Evolutionary conservation across 1,284 basidiomycete species (phyloP).

Genomic region (Ustilago esculenta): DNA sequence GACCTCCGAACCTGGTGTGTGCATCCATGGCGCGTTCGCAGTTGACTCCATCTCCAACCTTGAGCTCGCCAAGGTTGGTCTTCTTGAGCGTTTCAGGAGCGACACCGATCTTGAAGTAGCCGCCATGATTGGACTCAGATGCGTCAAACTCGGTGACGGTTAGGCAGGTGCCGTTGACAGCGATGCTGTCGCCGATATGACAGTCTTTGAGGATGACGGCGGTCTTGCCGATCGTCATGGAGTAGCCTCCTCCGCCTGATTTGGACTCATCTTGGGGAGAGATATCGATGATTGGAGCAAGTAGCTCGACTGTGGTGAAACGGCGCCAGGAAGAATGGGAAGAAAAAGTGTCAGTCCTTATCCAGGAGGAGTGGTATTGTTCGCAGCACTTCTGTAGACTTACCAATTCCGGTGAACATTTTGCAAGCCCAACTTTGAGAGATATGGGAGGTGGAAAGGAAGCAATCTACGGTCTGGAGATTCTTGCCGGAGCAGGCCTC

Average conservation of each 20-base stretch:
- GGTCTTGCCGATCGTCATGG: constrained; percentile 80
- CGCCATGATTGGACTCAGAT: constrained; percentile 59
- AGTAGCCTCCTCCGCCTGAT: constrained; percentile 76
- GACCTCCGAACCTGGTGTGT: constrained; percentile 91
- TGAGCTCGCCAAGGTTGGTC: constrained; percentile 83
- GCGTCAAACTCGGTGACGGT: constrained; percentile 83
- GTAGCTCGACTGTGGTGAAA: constrained; percentile 75
- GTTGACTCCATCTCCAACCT: constrained; percentile 83
- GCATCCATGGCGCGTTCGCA: constrained; percentile 92
- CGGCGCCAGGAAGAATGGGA: not conserved
- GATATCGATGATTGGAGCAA: constrained; percentile 78
- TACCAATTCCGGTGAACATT: constrained; percentile 62
- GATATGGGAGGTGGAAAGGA: too few species aligned
- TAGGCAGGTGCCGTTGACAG: constrained; percentile 81
- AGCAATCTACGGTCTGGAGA: too few species aligned
- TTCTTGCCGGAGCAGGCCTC: too few species aligned
- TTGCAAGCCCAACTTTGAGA: not conserved
- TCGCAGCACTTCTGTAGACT: not conserved
- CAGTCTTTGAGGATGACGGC: constrained; percentile 87
- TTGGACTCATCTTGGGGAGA: constrained; percentile 70
- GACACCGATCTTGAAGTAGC: constrained; percentile 88
- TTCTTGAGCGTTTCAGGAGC: constrained; percentile 92
- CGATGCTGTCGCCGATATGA: constrained; percentile 92
- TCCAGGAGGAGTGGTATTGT: too few species aligned
- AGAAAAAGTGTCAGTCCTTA: not conserved